These are phyloP conservation scores for Silene vulgaris DNA, from an alignment of 179 eudicot species.

Conservation along the genomic window DNA sequence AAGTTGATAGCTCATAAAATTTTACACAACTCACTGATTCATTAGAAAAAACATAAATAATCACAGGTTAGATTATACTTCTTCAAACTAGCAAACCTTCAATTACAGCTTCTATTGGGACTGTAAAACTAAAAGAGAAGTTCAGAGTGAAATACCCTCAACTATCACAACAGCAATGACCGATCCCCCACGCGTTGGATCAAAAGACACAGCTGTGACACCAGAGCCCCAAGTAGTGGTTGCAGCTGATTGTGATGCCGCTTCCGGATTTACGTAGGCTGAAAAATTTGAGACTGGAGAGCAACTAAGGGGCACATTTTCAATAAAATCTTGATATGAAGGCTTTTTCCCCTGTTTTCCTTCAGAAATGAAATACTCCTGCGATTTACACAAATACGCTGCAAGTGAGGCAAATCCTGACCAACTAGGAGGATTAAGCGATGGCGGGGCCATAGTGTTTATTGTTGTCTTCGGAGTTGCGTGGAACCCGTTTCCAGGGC, in stretches of 20 bases:
- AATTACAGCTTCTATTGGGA: too few species aligned
- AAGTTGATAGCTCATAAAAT: neutral
- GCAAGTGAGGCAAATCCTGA: conserved; percentile 85
- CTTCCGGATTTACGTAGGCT: conserved; percentile 95
- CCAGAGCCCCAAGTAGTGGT: conserved; percentile 99
- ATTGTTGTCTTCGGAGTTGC: conserved; percentile 64
- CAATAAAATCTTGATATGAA: conserved; percentile 58
- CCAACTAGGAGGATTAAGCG: conserved; percentile 79
- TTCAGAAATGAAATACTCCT: conserved; percentile 71
- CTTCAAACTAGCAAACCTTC: too few species aligned
- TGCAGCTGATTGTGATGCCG: conserved; percentile 88
- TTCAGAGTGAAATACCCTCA: conserved; percentile 56
- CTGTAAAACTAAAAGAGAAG: neutral
- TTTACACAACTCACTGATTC: neutral
- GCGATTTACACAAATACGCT: conserved; percentile 84
- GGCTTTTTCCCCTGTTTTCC: conserved; percentile 70
- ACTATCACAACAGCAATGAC: conserved; percentile 93
- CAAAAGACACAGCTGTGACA: conserved; percentile 96
- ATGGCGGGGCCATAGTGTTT: conserved; percentile 61
- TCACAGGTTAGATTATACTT: neutral
- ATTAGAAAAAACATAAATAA: neutral
- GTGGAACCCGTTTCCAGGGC: conserved; percentile 87
- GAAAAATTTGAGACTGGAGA: conserved; percentile 97
- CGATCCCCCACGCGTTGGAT: conserved; percentile 97
- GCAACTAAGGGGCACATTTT: conserved; percentile 71